These are phyloP conservation scores for Bothriochloa decipiens DNA, from an alignment of 176 grass and related monocot genomes.

Conservation along the genomic window DNA sequence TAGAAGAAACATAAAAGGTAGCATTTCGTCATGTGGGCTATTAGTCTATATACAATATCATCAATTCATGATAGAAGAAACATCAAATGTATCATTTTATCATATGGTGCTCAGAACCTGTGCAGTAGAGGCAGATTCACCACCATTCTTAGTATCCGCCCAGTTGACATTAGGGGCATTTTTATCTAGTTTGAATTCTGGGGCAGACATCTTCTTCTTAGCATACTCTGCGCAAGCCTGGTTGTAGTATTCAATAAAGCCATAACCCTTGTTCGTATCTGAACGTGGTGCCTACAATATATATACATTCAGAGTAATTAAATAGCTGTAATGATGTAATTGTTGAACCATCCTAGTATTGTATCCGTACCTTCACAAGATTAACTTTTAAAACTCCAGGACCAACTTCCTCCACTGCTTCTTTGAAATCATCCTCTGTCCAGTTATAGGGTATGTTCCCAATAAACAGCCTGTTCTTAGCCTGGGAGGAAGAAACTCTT, in stretches of 20 bases:
- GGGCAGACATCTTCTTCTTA: constrained; percentile 73
- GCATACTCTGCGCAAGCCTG: constrained; percentile 91
- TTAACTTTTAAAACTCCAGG: constrained; percentile 80
- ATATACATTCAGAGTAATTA: constrained; percentile 27
- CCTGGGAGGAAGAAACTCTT: constrained; percentile 73
- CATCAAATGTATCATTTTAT: neutral
- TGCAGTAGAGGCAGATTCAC: constrained; percentile 40
- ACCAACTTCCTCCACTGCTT: constrained; percentile 70
- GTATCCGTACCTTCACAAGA: constrained; percentile 66
- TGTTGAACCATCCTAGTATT: constrained; percentile 32
- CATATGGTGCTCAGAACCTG: constrained; percentile 51
- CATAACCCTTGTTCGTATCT: constrained; percentile 69
- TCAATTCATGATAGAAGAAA: neutral
- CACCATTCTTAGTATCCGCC: constrained; percentile 76
- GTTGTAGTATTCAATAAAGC: constrained; percentile 93
- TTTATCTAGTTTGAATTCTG: constrained; percentile 84
- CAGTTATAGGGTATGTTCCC: constrained; percentile 85
- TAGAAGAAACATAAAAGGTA: constrained; percentile 24
- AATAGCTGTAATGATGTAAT: constrained; percentile 14
- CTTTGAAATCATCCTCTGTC: constrained; percentile 70
- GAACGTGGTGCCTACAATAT: constrained; percentile 51
- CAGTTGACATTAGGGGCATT: constrained; percentile 80
- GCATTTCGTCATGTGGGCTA: neutral
- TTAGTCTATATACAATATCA: neutral
- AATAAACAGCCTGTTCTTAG: constrained; percentile 88